Conservation (phyloP, 2,329 filamentous ascomycete species). For the Pseudogymnoascus sp. region DNA sequence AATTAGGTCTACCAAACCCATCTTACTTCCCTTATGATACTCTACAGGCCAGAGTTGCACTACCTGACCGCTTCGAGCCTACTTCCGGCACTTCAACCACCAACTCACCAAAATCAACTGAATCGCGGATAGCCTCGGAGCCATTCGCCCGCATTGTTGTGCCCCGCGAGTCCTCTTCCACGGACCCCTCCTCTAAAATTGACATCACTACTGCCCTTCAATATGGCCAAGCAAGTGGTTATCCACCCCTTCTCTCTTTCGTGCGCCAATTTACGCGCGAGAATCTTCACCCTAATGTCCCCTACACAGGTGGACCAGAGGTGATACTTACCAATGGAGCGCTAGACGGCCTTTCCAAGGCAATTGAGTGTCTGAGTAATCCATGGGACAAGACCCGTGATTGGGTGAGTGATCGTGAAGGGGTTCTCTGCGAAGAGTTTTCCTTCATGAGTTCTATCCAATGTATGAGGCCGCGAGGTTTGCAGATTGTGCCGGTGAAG, state of each 20-base stretch:
- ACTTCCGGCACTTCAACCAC: not conserved
- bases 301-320: slow-evolving; percentile 69
- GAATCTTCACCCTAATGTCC: slow-evolving; percentile 71
- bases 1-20: slow-evolving; percentile 66
- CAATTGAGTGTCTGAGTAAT: slow-evolving; percentile 66
- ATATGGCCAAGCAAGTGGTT: slow-evolving; percentile 77
- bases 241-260: slow-evolving; percentile 70
- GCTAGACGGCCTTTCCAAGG: slow-evolving; percentile 79
- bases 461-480: slow-evolving; percentile 47
- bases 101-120: slow-evolving; percentile 25
- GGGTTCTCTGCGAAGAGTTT: slow-evolving; percentile 70
- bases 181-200: slow-evolving; percentile 60
- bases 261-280: slow-evolving; percentile 70
- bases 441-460: slow-evolving; percentile 71
- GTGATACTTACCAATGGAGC: slow-evolving; percentile 72
- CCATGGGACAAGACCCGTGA: slow-evolving; percentile 64
- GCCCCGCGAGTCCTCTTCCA: slow-evolving; percentile 55
- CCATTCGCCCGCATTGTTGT: slow-evolving; percentile 52
- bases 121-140: slow-evolving; percentile 7
- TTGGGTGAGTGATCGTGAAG: slow-evolving; percentile 61
- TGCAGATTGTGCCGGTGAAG: slow-evolving; percentile 65
- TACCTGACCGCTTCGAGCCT: slow-evolving; percentile 61
- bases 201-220: slow-evolving; percentile 77
- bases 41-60: slow-evolving; percentile 71
- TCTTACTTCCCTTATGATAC: slow-evolving; percentile 87